A percentile compares a stretch with the other conserved stretches of the same genome.
Evolutionary conservation across 2,329 filamentous ascomycete species (phyloP).

Genomic region (Xylariaceae sp.): DNA sequence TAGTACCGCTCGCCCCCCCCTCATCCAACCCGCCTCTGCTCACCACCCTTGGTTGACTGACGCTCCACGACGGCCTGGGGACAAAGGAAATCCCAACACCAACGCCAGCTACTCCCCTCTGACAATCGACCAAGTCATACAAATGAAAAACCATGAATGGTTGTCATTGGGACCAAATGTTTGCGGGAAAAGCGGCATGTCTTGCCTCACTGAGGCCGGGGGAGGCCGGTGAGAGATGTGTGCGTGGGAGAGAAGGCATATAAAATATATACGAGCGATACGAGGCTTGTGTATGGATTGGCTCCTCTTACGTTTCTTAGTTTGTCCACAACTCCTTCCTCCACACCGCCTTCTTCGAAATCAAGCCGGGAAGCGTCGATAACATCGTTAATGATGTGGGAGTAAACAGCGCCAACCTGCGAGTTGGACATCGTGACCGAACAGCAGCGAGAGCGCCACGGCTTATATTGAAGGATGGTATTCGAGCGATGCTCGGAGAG

Average conservation of each 20-base stretch:
- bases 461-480: not conserved
- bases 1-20: constrained; percentile 46
- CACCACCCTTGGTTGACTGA: constrained; percentile 34
- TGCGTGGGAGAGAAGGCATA: not conserved
- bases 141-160: not conserved
- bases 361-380: constrained; percentile 88
- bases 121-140: not conserved
- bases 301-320: constrained; percentile 68
- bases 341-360: constrained; percentile 94
- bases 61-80: constrained; percentile 10
- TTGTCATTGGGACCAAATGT: not conserved
- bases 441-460: constrained; percentile 1
- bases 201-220: constrained; percentile 2
- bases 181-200: not conserved
- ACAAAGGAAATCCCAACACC: constrained; percentile 17
- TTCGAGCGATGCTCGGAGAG: not conserved
- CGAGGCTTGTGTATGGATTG: not conserved
- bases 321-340: constrained; percentile 79
- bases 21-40: constrained; percentile 37
- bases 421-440: constrained; percentile 50
- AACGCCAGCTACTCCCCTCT: constrained; percentile 2
- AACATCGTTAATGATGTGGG: constrained; percentile 73
- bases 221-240: not conserved
- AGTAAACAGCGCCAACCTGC: constrained; percentile 71
- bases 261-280: not conserved